Percentiles rank a stretch among this genome's conserved stretches.
Conservation (phyloP, 257 asterid genomes). For the Oldenlandia corymbosa region DNA sequence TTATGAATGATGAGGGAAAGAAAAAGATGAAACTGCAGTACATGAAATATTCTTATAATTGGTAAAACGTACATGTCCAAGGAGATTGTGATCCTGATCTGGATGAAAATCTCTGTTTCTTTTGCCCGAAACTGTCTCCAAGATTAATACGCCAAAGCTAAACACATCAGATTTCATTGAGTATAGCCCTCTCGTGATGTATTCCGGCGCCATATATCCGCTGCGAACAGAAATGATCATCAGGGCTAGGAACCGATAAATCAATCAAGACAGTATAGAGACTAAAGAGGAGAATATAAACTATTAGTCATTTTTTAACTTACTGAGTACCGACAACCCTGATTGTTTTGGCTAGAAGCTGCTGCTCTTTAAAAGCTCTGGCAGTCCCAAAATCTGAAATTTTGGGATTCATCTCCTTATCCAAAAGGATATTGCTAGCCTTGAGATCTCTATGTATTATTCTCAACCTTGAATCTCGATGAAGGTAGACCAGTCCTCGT, state of each 20-base stretch:
- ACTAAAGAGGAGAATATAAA: too few relatives aligned
- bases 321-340: conserved; percentile 21
- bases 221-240: conserved; percentile 16
- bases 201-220: conserved; percentile 46
- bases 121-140: conserved; percentile 37
- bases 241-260: neutral
- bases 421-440: conserved; percentile 31
- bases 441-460: conserved; percentile 35
- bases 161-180: conserved; percentile 42
- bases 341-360: conserved; percentile 9
- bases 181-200: conserved; percentile 27
- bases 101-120: too few relatives aligned
- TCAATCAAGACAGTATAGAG: too few relatives aligned
- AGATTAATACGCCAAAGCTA: conserved; percentile 36
- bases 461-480: conserved; percentile 35
- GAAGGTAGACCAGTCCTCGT: conserved; percentile 36
- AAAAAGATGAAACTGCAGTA: too few relatives aligned
- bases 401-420: conserved; percentile 26
- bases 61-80: conserved; percentile 39
- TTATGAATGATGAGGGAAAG: too few relatives aligned
- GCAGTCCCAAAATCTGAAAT: conserved; percentile 36
- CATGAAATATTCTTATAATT: too few relatives aligned
- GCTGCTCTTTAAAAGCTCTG: conserved; percentile 9
- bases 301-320: neutral
- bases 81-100: too few relatives aligned